These are phyloP conservation scores for Aureobasidium pullulans DNA, from an alignment of 2,329 filamentous ascomycete genomes.

Conservation along the genomic window DNA sequence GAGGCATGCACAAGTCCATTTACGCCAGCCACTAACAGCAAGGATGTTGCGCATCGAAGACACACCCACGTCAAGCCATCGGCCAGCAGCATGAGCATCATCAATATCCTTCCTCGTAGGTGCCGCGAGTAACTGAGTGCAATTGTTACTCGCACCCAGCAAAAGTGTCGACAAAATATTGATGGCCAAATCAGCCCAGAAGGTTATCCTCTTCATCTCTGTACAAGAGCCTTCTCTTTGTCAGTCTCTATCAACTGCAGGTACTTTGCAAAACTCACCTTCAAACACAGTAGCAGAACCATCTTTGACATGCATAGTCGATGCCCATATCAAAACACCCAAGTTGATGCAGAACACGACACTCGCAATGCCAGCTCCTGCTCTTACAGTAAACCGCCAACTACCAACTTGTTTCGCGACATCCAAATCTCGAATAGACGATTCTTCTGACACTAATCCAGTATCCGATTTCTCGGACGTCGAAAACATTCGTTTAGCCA, in stretches of 20 bases:
- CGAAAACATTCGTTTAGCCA: not conserved
- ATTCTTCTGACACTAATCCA: not conserved
- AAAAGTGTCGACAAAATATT: constrained; percentile 41
- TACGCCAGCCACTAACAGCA: constrained; percentile 19
- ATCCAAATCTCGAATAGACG: not conserved
- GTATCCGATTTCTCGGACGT: not conserved
- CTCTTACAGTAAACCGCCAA: not conserved
- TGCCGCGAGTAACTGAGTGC: constrained; percentile 45
- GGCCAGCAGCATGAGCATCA: constrained; percentile 34
- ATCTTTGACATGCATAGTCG: not conserved
- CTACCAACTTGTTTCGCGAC: not conserved
- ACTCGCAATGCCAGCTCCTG: not conserved
- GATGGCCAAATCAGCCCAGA: constrained; percentile 34
- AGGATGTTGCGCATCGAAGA: constrained; percentile 34
- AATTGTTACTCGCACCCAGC: constrained; percentile 43
- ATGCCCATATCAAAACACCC: not conserved
- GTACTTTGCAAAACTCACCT: not conserved
- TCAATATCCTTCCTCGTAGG: constrained; percentile 46
- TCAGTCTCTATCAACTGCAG: too few relatives aligned
- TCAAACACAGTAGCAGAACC: constrained; percentile 1
- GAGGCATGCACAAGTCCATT: constrained; percentile 22
- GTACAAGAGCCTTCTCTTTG: not conserved
- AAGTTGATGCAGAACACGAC: not conserved
- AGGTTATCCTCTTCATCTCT: not conserved
- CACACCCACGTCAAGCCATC: constrained; percentile 41